phyloP scores from a whole-genome alignment of 2,329 filamentous ascomycete genomes.

The Atkinsonella texensis region DNA sequence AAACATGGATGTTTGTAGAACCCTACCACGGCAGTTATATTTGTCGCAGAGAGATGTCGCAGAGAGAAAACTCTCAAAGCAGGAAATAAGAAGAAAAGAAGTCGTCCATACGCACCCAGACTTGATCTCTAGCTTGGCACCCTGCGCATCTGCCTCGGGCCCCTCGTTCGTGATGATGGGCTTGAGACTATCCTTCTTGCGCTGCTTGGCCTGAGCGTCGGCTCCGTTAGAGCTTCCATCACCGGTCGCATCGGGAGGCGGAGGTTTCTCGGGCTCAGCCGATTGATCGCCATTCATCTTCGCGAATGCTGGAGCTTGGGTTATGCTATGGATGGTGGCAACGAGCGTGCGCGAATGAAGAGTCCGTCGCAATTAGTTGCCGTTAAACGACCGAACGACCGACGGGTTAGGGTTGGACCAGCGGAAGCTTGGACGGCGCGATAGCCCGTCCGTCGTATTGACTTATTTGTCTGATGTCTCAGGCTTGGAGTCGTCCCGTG shows the following conservation, averaged over 20 bases:
- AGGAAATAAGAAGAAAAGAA: neutral
- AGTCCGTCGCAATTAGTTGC: neutral
- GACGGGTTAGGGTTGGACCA: neutral
- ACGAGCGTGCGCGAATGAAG: neutral
- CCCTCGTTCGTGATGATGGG: constrained; percentile 61
- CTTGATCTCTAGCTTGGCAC: constrained; percentile 17
- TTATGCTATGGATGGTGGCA: neutral
- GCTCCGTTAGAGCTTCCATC: constrained; percentile 17
- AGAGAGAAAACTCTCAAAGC: neutral
- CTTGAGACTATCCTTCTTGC: constrained; percentile 62
- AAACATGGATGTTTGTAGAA: neutral
- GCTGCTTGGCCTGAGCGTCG: constrained; percentile 45
- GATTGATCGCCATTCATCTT: constrained; percentile 19
- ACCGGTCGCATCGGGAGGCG: constrained; percentile 7
- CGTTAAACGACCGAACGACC: neutral
- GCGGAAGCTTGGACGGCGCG: neutral
- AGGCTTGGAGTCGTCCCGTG: neutral
- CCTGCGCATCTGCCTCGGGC: constrained; percentile 7
- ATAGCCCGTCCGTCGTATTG: neutral
- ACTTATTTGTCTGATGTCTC: neutral
- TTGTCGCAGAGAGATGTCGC: neutral
- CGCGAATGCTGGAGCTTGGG: neutral
- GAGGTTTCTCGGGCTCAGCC: constrained; percentile 20
- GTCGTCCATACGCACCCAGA: constrained; percentile 22
- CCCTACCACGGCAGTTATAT: neutral